phyloP scores from a whole-genome alignment of 768 basidiomycete genomes.

The Termitomyces titanicus region DNA sequence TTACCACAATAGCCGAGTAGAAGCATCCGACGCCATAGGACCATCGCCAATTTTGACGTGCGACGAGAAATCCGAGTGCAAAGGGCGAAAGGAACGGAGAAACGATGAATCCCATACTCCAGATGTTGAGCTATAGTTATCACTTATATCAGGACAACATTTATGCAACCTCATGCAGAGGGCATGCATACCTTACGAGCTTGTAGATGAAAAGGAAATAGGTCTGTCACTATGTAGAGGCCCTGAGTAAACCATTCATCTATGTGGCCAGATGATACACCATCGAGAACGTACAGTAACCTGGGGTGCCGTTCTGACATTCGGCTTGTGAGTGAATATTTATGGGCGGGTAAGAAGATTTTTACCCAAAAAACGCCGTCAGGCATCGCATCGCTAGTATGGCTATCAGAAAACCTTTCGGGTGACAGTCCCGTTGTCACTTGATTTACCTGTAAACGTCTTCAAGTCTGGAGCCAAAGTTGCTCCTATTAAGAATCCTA shows the following conservation, averaged over 20 bases:
- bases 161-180: background rate
- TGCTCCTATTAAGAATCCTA: conserved; percentile 49
- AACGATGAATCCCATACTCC: conserved; percentile 73
- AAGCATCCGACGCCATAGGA: conserved; percentile 64
- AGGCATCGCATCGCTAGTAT: conserved; percentile 28
- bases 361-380: conserved; percentile 28
- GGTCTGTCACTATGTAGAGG: conserved; percentile 47
- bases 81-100: conserved; percentile 65
- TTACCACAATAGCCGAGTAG: conserved; percentile 51
- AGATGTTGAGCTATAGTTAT: conserved; percentile 50
- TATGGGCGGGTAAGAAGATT: background rate
- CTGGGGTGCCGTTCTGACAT: conserved; percentile 45
- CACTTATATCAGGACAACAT: background rate
- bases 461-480: conserved; percentile 49
- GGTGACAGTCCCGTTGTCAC: background rate
- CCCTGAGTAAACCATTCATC: conserved; percentile 23
- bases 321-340: background rate
- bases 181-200: conserved; percentile 48
- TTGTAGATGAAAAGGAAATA: conserved; percentile 59
- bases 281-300: conserved; percentile 30
- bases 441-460: conserved; percentile 34
- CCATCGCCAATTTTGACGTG: conserved; percentile 59
- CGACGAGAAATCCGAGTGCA: conserved; percentile 65
- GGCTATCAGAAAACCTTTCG: background rate
- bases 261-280: background rate